Base-by-base conservation (phyloP, 2,329 filamentous ascomycete species). In the Akanthomyces dipterigenus region DNA sequence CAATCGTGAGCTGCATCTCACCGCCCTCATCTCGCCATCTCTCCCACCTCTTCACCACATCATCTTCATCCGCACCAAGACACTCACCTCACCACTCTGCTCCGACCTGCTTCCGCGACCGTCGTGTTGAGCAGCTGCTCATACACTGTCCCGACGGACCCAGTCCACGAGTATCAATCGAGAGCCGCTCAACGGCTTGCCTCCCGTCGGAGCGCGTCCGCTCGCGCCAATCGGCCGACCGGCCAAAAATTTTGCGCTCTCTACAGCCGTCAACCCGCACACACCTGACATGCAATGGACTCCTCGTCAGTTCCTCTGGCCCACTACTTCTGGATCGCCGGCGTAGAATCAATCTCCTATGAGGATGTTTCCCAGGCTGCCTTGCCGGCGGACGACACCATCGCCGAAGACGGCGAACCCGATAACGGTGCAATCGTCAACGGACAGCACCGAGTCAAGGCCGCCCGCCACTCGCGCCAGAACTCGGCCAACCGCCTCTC, bases 261-360 rank as follows among this genome's bases (percentile, higher is more conserved):
- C 8, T 38, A 18, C 45, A 28, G 18, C 55, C 45, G 42, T 11
- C 31, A 18, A 9, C 53, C 45, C 26, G 46, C 60, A 22, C 36
- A 67, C 66, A 69, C 68, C 31, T 76, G 75, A 74, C 72, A 76
- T 77, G 80, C 75, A 76, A 86, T 86, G 83, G 83, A 85, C 71
- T 78, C 74, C 75, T 80, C 84, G 63, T 86, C 85, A 65, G 81
- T 80, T 65, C 87, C 87, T 70, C 79, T 89, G 72, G 87, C 87
- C 74, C 87, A 89, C 73, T 89, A 89, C 76, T 89, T 89, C 75
- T 89, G 87, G 87, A 88, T 89, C 72, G 87, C 87, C 66, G 87
- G 87, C 69, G 80, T 89, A 74, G 86, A 89, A 73, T 83, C 84
- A 64, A 80, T 88, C 67, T 81, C 82, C 61, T 88, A 88, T 76